phyloP scores from a whole-genome alignment of 768 basidiomycete genomes.

The Obba rivulosa region DNA sequence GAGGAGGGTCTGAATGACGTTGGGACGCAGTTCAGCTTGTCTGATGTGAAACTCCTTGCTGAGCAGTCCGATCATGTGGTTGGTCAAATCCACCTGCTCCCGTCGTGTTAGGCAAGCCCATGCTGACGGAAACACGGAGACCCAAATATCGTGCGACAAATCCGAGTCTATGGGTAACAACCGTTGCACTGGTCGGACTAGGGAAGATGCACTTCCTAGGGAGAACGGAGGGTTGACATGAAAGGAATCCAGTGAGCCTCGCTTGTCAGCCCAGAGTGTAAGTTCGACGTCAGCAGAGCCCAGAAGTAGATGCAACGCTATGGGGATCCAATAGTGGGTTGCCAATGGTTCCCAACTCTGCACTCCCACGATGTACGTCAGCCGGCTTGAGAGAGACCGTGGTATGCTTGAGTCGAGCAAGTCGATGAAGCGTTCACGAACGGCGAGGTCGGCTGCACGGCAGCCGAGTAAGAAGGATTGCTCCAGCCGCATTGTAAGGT shows the following conservation, averaged over 20 bases:
- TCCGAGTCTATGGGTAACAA: constrained; percentile 76
- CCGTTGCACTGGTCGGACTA: constrained; percentile 77
- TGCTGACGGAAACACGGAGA: constrained; percentile 76
- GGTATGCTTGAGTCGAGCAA: constrained; percentile 87
- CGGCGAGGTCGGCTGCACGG: constrained; percentile 68
- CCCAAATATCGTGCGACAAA: constrained; percentile 79
- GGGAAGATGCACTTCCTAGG: constrained; percentile 40
- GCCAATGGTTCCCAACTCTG: constrained; percentile 94
- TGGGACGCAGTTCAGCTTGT: constrained; percentile 85
- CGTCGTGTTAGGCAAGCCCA: constrained; percentile 83
- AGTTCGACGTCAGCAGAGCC: constrained; percentile 55
- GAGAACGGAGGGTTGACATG: constrained; percentile 31
- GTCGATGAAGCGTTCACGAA: constrained; percentile 85
- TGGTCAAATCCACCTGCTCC: constrained; percentile 85
- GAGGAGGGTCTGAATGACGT: constrained; percentile 88
- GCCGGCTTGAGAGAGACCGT: constrained; percentile 69
- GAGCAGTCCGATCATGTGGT: constrained; percentile 84
- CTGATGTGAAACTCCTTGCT: constrained; percentile 91
- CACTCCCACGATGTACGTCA: constrained; percentile 87
- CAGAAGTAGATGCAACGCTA: constrained; percentile 85
- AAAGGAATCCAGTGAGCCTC: constrained; percentile 29
- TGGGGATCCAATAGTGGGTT: constrained; percentile 90
- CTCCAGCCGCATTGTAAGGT: constrained; percentile 90
- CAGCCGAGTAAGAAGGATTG: constrained; percentile 91
- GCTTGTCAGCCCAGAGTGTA: constrained; percentile 36